A percentile compares a stretch with the other conserved stretches of the same genome.
Evolutionary conservation across 2,329 filamentous ascomycete species (phyloP).

Genomic region (Boeremia lycopersici): DNA sequence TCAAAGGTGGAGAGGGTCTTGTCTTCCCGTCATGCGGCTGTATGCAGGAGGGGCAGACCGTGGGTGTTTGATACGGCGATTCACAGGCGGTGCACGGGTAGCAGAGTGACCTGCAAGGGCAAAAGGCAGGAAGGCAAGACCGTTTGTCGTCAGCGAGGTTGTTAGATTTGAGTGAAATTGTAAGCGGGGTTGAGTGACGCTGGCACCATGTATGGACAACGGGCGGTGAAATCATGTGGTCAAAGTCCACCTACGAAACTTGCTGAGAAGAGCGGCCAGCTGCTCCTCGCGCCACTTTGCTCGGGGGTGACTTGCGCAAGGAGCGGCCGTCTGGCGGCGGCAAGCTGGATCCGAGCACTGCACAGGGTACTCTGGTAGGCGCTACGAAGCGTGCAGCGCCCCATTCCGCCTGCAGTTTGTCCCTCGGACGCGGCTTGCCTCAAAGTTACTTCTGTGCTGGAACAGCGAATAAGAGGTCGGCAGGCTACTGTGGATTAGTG

Average conservation of each 20-base stretch:
- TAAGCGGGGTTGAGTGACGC: slow-evolving; percentile 23
- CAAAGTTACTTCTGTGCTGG: slow-evolving; percentile 2
- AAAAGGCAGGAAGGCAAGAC: slow-evolving; percentile 10
- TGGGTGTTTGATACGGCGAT: slow-evolving; percentile 23
- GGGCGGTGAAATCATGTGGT: slow-evolving; percentile 24
- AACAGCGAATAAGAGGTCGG: slow-evolving; percentile 1
- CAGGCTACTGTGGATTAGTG: slow-evolving; percentile 1
- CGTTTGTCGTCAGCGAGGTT: slow-evolving; percentile 9
- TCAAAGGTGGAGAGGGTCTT: background rate
- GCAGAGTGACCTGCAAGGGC: slow-evolving; percentile 16
- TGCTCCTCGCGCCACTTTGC: slow-evolving; percentile 19
- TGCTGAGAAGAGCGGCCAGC: slow-evolving; percentile 19
- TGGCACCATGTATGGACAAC: slow-evolving; percentile 22
- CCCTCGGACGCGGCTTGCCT: slow-evolving; percentile 8
- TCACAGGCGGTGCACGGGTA: slow-evolving; percentile 24
- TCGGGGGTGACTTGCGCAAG: slow-evolving; percentile 15
- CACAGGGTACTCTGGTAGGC: slow-evolving; percentile 4
- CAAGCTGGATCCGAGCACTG: slow-evolving; percentile 14
- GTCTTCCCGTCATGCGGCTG: slow-evolving; percentile 10
- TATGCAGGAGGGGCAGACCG: slow-evolving; percentile 14
- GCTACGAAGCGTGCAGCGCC: slow-evolving; percentile 18
- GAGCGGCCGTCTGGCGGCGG: slow-evolving; percentile 12
- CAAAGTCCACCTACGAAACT: slow-evolving; percentile 6
- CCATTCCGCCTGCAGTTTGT: slow-evolving; percentile 13
- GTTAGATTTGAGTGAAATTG: slow-evolving; percentile 15